Base-by-base conservation (phyloP, 805 yeast species). In the Nakazawaea molendinolei region DNA sequence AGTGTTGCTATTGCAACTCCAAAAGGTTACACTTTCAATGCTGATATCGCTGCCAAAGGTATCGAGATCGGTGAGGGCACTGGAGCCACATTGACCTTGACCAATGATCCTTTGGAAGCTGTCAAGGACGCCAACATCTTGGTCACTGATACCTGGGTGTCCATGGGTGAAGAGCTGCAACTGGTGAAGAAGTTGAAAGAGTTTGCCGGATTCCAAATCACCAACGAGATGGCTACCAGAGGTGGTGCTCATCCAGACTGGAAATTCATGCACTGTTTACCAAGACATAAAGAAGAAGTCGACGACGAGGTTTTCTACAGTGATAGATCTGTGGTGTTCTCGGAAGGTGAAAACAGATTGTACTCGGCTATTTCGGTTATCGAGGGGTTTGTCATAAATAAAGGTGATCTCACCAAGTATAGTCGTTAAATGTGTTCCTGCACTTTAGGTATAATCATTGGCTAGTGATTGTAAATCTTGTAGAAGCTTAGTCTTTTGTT, bases 201-300 rank as follows among this genome's bases (percentile, higher is more conserved):
- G 60, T 92, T 92, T 56, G 70, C 65, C 12, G 95, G 95, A 1
- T 92, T 79, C 69, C 96, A 86, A 63, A 80, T 92, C 41, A 78
- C 86, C 25, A 56, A 65, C 13, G 78, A 76, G 22, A 65, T 89
- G 64, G 73, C 83, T 18, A 38, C 51, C 9, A 52, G 63, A 10
- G 84, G 85, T 5, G 73, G 71, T 29, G 81, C 83, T 29, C 69
- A 69, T 39, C 35, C 65, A 13, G 61, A 73, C 53, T 90, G 90
- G 84, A 86, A 77, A 56, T 92, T 92, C 62, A 89, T 92, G 97
- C 98, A 92, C 58, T 92, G 98, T 60, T 69, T 92, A 48, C 98
- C 98, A 45, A 80, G 98, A 62, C 95, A 92, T 50, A 72, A 76
- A 19, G 96, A 89, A 58, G 98, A 92, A 61, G 98, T 92, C 24